phyloP scores from a whole-genome alignment of 768 basidiomycete genomes.

The Pholiota molesta region DNA sequence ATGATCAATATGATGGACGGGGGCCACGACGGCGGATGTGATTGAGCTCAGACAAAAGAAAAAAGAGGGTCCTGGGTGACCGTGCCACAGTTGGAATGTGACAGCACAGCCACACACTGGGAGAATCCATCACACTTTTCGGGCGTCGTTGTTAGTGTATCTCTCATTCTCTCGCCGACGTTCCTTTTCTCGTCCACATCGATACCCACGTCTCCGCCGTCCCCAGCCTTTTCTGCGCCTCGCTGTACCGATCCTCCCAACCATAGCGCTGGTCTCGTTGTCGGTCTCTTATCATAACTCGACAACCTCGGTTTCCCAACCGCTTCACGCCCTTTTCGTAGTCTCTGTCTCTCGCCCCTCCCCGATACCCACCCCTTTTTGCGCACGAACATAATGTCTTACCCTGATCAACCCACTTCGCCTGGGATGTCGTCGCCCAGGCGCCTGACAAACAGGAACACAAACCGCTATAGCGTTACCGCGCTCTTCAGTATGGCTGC shows the following conservation, averaged over 20 bases:
- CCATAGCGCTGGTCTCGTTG: slow-evolving; percentile 51
- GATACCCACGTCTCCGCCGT: slow-evolving; percentile 39
- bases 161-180: slow-evolving; percentile 9
- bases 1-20: not conserved
- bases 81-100: not conserved
- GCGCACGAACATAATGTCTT: slow-evolving; percentile 56
- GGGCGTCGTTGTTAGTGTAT: not conserved
- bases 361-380: slow-evolving; percentile 25
- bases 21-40: not conserved
- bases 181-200: slow-evolving; percentile 18
- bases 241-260: slow-evolving; percentile 29
- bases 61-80: no score
- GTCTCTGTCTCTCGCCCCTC: slow-evolving; percentile 20
- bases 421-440: slow-evolving; percentile 70
- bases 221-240: slow-evolving; percentile 26
- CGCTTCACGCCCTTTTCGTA: slow-evolving; percentile 21
- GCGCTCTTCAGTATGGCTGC: slow-evolving; percentile 97
- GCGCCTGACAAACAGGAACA: slow-evolving; percentile 88
- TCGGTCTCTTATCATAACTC: slow-evolving; percentile 25
- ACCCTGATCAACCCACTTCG: slow-evolving; percentile 60
- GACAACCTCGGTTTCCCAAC: slow-evolving; percentile 19
- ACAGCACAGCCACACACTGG: slow-evolving; percentile 2
- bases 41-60: not conserved
- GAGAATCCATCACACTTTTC: slow-evolving; percentile 6
- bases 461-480: slow-evolving; percentile 95